phyloP scores from a whole-genome alignment of 371 early-diverging fungal genomes.

The Apophysomyces variabilis region DNA sequence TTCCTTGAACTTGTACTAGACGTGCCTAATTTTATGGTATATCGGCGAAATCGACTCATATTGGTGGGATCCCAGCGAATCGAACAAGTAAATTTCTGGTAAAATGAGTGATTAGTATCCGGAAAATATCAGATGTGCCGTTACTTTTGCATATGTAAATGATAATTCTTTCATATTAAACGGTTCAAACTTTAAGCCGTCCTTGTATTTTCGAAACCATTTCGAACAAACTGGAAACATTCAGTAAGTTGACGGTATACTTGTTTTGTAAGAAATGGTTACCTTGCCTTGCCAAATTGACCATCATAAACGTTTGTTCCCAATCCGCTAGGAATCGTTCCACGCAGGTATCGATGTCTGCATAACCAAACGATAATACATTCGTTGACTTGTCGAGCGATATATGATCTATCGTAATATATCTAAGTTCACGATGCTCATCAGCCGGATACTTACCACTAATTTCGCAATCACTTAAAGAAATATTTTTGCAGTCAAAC shows the following conservation, averaged over 20 bases:
- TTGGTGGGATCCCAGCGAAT: slow-evolving; percentile 44
- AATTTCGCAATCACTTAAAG: slow-evolving; percentile 28
- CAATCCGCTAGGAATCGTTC: slow-evolving; percentile 48
- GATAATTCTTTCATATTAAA: slow-evolving; percentile 41
- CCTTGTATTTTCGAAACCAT: slow-evolving; percentile 46
- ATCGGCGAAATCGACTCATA: slow-evolving; percentile 35
- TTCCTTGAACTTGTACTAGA: slow-evolving; percentile 16
- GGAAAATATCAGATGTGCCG: background rate
- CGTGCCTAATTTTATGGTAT: slow-evolving; percentile 32
- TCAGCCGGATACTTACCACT: slow-evolving; percentile 22
- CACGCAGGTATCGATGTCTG: slow-evolving; percentile 46
- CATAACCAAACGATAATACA: slow-evolving; percentile 51
- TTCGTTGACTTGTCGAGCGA: slow-evolving; percentile 40
- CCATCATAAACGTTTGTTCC: slow-evolving; percentile 58
- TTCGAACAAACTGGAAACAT: slow-evolving; percentile 34
- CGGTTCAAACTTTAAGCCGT: slow-evolving; percentile 36
- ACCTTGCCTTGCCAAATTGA: slow-evolving; percentile 48
- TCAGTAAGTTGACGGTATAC: background rate
- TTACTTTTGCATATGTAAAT: slow-evolving; percentile 48
- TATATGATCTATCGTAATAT: slow-evolving; percentile 41
- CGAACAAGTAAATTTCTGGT: slow-evolving; percentile 35
- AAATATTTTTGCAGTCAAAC: slow-evolving; percentile 35
- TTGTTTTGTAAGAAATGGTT: background rate
- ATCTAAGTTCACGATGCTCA: slow-evolving; percentile 2
- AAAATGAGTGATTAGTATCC: background rate